Base-by-base conservation (phyloP, 2,329 filamentous ascomycete genomes). In the Aspergillus unguis region DNA sequence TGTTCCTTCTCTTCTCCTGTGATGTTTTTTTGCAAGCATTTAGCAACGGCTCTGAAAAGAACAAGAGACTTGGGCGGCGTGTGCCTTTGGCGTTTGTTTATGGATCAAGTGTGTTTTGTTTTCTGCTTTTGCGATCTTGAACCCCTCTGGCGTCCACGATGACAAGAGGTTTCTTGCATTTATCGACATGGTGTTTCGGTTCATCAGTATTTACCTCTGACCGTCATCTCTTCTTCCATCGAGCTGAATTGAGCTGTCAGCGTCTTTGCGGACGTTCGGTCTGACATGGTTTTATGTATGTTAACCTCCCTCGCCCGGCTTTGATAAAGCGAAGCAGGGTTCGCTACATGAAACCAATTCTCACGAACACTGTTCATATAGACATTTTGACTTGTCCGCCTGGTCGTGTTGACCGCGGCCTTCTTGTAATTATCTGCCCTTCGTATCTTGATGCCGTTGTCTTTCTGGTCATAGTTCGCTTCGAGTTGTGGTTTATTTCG, bases 221-320 rank as follows among this genome's bases (percentile, higher is more conserved):
- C 60, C 55, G 64, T 61, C 63, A 63, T 58, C 49, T 60, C 54
- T 57, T 48, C 63, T 59, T 60, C 70, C 71, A 67, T 65, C 63
- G 65, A 64, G 66, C 65, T 66, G 64, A 65, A 57, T 71, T 67
- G 57, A 62, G 64, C 62, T 65, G 62, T 62, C 65, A 67, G 59
- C 65, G 63, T 65, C 64, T 65, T 68, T 64, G 64, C 59, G 64
- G 62, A 63, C 60, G 50, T 62, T 65, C 64, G 64, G 59, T 66
- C 62, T 65, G 58, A 60, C 59, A 68, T 71, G 69, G 65, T 65
- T 70, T 65, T 68, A 75, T 77, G 75, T 77, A 77, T 70, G 75
- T 77, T 77, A 77, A 76, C 72, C 71, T 75, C 73, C 74, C 72
- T 73, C 66, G 64, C 71, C 71, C 71, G 53, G 64, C 64, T 66